Evolutionary conservation across 306 rosid species (phyloP).

Genomic region (Astragalus membranaceus): DNA sequence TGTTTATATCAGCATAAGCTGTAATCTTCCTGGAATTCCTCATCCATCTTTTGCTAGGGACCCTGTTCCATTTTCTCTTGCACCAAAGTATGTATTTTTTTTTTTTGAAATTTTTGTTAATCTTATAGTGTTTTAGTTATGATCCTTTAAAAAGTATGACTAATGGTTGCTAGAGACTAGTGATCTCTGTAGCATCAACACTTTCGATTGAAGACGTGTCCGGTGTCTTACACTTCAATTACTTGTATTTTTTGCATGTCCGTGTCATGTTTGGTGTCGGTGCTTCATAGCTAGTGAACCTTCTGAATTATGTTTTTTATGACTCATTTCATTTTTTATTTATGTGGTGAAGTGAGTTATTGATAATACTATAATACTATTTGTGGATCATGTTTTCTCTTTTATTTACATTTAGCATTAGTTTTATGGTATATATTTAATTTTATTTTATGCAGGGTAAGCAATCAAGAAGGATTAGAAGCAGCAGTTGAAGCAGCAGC

Average conservation of each 20-base stretch:
- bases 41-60: slow-evolving; percentile 75
- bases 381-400: background rate
- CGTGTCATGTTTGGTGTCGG: no score
- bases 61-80: slow-evolving; percentile 75
- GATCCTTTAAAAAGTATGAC: background rate
- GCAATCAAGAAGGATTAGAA: slow-evolving; percentile 71
- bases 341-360: background rate
- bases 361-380: background rate
- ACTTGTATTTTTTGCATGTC: no score
- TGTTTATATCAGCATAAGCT: slow-evolving; percentile 69
- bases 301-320: background rate
- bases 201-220: no score
- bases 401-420: background rate
- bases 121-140: background rate
- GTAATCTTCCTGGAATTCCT: slow-evolving; percentile 61
- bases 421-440: background rate
- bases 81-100: slow-evolving; percentile 46
- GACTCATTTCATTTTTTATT: background rate
- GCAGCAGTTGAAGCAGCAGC: slow-evolving; percentile 88
- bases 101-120: background rate
- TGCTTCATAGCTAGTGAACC: background rate
- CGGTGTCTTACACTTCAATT: no score
- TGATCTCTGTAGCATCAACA: no score
- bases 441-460: slow-evolving; percentile 32
- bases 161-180: no score